Evolutionary conservation across 2,329 filamentous ascomycete genomes (phyloP).

Genomic region (Penicillium nordicum): DNA sequence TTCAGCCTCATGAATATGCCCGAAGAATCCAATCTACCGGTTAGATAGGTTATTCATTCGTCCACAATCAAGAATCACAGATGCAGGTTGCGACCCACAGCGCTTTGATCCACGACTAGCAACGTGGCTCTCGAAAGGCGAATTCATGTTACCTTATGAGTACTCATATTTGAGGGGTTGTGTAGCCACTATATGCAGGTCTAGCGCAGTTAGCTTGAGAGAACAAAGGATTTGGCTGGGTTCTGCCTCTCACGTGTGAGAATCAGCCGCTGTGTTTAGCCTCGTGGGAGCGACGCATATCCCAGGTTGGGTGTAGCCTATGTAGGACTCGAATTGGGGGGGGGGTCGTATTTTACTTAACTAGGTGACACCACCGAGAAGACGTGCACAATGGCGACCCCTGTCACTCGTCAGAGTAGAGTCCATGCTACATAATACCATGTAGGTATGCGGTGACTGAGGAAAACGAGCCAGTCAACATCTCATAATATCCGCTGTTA

Average conservation of each 20-base stretch:
- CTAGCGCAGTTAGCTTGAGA: not conserved
- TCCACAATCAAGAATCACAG: not conserved
- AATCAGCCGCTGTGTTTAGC: not conserved
- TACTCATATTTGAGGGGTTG: not conserved
- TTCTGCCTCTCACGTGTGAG: not conserved
- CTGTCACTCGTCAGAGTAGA: not conserved
- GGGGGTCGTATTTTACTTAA: not conserved
- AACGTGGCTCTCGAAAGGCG: not conserved
- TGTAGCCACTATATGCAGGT: not conserved
- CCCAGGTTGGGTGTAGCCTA: not conserved
- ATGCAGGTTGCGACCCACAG: not conserved
- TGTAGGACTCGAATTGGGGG: no score
- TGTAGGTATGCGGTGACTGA: not conserved
- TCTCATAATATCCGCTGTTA: slow-evolving; percentile 1
- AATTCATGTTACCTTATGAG: not conserved
- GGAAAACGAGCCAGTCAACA: not conserved
- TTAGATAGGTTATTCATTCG: not conserved
- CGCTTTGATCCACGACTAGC: not conserved
- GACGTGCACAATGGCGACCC: not conserved
- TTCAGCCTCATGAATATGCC: not conserved
- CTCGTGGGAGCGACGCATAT: not conserved
- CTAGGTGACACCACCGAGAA: not conserved
- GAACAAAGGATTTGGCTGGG: not conserved
- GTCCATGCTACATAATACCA: not conserved
- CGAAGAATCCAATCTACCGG: not conserved